Conservation (phyloP, 192 early-diverging fungal species). For the Linnemannia elongata region DNA sequence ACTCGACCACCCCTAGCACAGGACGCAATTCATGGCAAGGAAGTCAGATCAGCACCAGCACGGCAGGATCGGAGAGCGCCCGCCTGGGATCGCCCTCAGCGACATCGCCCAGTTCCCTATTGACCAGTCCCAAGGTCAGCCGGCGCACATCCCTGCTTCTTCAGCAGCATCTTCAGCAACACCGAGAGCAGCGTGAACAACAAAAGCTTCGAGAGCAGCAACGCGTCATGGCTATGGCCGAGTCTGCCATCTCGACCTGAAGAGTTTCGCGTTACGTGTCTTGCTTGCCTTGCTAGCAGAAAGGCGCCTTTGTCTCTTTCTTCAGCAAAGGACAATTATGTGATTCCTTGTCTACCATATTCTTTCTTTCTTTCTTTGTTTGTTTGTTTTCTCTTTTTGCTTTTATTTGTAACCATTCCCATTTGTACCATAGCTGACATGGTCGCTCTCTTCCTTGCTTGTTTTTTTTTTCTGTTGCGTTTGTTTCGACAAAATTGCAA, state of each 20-base stretch:
- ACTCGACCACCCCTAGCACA: slow-evolving; percentile 47
- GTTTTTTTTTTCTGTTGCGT: background rate
- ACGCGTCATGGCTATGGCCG: slow-evolving; percentile 5
- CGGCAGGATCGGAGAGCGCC: background rate
- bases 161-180: slow-evolving; percentile 48
- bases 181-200: slow-evolving; percentile 31
- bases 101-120: slow-evolving; percentile 3
- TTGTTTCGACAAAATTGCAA: no score
- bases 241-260: slow-evolving; percentile 12
- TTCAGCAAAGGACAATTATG: background rate
- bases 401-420: background rate
- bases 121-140: slow-evolving; percentile 25
- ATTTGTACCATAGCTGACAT: background rate
- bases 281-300: background rate
- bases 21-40: slow-evolving; percentile 38
- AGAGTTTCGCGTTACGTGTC: background rate
- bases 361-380: background rate
- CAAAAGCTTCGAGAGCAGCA: slow-evolving; percentile 27
- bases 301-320: background rate
- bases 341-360: background rate
- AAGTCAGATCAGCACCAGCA: slow-evolving; percentile 12
- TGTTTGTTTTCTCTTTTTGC: background rate
- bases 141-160: slow-evolving; percentile 40
- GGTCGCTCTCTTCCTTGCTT: background rate
- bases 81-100: slow-evolving; percentile 28